Evolutionary conservation across 1,284 basidiomycete species (phyloP).

Genomic region (Puccinia coronata): DNA sequence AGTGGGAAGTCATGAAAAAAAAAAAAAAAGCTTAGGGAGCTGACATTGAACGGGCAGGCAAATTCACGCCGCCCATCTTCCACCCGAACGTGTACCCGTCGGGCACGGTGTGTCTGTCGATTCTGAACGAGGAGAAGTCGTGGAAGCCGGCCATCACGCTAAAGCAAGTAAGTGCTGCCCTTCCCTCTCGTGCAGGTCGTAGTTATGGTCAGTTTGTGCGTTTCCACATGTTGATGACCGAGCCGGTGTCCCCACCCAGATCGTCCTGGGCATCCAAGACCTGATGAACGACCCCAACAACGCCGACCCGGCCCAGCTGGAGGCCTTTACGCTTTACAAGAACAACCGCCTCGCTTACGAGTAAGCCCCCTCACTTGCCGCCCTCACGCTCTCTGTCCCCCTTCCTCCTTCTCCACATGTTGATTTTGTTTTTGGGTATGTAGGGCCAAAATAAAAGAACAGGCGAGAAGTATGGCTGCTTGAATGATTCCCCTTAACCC

Average conservation of each 20-base stretch:
- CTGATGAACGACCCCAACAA: slow-evolving; percentile 91
- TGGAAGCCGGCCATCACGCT: slow-evolving; percentile 64
- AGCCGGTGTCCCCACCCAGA: slow-evolving; percentile 63
- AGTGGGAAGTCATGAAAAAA: not conserved
- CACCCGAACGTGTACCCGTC: slow-evolving; percentile 99
- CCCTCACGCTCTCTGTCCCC: too few species aligned
- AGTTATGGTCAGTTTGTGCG: too few species aligned
- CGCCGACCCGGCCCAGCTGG: slow-evolving; percentile 91
- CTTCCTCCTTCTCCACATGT: too few species aligned
- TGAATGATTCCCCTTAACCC: not conserved
- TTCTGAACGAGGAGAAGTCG: slow-evolving; percentile 96
- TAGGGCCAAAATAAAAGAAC: slow-evolving; percentile 28
- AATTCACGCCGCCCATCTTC: slow-evolving; percentile 93
- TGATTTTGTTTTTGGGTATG: too few species aligned
- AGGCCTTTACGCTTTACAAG: slow-evolving; percentile 96
- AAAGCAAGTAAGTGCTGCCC: not conserved
- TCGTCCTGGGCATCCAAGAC: slow-evolving; percentile 92
- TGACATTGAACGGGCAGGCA: slow-evolving; percentile 66
- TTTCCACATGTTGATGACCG: not conserved
- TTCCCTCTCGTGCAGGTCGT: too few species aligned
- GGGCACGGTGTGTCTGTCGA: slow-evolving; percentile 96
- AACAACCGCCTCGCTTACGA: slow-evolving; percentile 36
- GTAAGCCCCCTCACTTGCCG: slow-evolving; percentile 2
- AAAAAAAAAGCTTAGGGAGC: not conserved
- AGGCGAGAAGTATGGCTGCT: slow-evolving; percentile 31